Base-by-base conservation (phyloP, 2,329 filamentous ascomycete genomes). In the Cladophialophora chaetospira region DNA sequence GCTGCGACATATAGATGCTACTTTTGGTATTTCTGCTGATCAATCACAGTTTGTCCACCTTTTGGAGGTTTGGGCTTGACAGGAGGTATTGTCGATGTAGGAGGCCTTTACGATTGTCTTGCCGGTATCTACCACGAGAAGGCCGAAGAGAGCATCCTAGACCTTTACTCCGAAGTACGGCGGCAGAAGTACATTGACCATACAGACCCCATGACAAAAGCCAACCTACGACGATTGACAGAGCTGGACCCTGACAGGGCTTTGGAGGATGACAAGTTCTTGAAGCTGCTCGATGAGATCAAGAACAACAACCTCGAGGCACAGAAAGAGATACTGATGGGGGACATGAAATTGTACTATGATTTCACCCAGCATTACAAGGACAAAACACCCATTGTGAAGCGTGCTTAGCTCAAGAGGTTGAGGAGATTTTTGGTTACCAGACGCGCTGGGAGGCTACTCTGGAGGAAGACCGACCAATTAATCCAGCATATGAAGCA, bases 81-180 rank as follows among this genome's bases (percentile, higher is more conserved):
- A 0, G 83, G 83, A 4, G 84, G 84, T 0, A 82, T 87, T 53
- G 81, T 82, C n/a, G 84, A 87, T 62, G 77, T 84, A 2, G 83
- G 82, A 10, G 82, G 82, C 0, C 74, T 87, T 3, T 83, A 78
- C 57, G 83, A 87, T 62, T 85, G 83, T 64, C 74, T 87, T 6
- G 66, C 69, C 9, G 75, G 75, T 1, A 75, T 77, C n/a, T 69
- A 76, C 55, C 66, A 71, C 3, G 72, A 69, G 2, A 54, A 68
- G 4, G 71, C 72, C 2, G 71, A 74, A 55, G 71, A 74, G 4
- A 60, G 51, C 4, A 78, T 79, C 35, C 67, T 79, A 5, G 73
- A 77, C 63, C 72, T 69, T 40, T 78, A 78, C 57, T 69, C 69
- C 26, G 70, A 74, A 28, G 64, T 75, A 2, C 69, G 76, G 1